Conservation (phyloP, 2,329 filamentous ascomycete genomes). For the Stachybotrys chlorohalonatus region DNA sequence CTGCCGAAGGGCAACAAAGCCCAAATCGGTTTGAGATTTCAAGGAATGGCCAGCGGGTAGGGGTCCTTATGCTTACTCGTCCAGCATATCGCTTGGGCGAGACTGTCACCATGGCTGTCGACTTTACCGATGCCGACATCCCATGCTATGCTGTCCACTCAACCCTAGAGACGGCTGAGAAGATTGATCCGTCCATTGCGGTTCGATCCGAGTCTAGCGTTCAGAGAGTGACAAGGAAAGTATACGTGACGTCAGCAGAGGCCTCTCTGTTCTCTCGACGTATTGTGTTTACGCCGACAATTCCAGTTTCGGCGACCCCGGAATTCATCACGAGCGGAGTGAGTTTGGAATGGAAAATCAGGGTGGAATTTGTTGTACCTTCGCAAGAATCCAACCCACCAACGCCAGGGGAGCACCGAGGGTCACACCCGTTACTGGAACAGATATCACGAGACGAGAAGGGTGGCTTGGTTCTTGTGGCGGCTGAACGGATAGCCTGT, state of each 20-base stretch:
- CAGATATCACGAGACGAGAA: constrained; percentile 71
- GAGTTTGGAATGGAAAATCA: constrained; percentile 77
- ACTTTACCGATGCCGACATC: constrained; percentile 70
- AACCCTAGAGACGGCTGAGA: constrained; percentile 79
- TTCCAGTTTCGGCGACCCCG: constrained; percentile 76
- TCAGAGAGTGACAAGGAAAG: constrained; percentile 73
- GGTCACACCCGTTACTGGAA: constrained; percentile 54
- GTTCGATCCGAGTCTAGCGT: constrained; percentile 80
- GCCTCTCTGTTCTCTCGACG: constrained; percentile 73
- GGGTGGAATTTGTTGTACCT: constrained; percentile 87
- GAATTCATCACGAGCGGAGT: constrained; percentile 89
- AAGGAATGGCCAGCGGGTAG: constrained; percentile 83
- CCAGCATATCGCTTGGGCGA: constrained; percentile 87
- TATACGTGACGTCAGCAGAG: constrained; percentile 71
- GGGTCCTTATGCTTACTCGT: constrained; percentile 78
- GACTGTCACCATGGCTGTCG: constrained; percentile 71
- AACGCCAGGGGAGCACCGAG: constrained; percentile 9
- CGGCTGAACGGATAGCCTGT: constrained; percentile 67
- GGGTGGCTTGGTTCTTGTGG: constrained; percentile 63
- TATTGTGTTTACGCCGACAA: constrained; percentile 71
- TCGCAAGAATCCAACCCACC: constrained; percentile 27
- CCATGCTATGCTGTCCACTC: constrained; percentile 80
- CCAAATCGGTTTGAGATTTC: constrained; percentile 95
- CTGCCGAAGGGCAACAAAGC: constrained; percentile 60
- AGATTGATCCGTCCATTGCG: constrained; percentile 69